Evolutionary conservation across 768 basidiomycete genomes (phyloP).

Genomic region (Daedaleopsis nitida): DNA sequence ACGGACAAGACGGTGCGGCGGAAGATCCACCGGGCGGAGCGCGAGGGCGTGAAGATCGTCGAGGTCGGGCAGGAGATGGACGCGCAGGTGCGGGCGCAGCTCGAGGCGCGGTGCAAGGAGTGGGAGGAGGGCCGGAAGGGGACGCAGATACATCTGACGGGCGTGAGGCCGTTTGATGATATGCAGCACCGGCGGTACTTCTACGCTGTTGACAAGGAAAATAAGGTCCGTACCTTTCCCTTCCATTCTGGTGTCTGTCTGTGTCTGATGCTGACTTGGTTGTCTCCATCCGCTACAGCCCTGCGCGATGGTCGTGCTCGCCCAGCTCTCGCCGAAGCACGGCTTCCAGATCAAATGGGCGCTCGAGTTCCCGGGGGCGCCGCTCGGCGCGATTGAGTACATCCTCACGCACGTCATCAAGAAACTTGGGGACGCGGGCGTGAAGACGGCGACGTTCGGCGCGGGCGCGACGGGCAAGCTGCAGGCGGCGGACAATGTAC

Average conservation of each 20-base stretch:
- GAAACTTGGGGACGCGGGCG: slow-evolving; percentile 39
- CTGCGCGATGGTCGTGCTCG: slow-evolving; percentile 42
- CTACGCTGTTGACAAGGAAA: slow-evolving; percentile 40
- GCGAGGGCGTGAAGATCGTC: slow-evolving; percentile 50
- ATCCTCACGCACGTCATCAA: slow-evolving; percentile 41
- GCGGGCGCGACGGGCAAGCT: slow-evolving; percentile 38
- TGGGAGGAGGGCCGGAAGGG: slow-evolving; percentile 60
- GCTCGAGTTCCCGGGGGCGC: slow-evolving; percentile 45
- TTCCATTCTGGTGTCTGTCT: neutral
- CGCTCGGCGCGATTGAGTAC: slow-evolving; percentile 42
- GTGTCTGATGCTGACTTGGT: neutral
- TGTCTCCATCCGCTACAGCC: slow-evolving; percentile 20
- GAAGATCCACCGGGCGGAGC: slow-evolving; percentile 61
- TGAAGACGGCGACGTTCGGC: slow-evolving; percentile 41
- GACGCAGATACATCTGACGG: slow-evolving; percentile 54
- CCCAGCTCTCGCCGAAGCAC: slow-evolving; percentile 40
- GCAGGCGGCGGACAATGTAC: slow-evolving; percentile 34
- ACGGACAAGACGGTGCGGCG: slow-evolving; percentile 61
- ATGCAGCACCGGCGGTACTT: slow-evolving; percentile 43
- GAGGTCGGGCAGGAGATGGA: slow-evolving; percentile 46
- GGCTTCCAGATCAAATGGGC: slow-evolving; percentile 51
- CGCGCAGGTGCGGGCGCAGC: slow-evolving; percentile 45
- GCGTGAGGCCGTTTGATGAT: slow-evolving; percentile 42
- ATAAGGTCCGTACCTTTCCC: slow-evolving; percentile 29
- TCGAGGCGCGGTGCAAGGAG: slow-evolving; percentile 54